phyloP scores from a whole-genome alignment of 2,329 filamentous ascomycete species.

The Bipolaris victoriae region DNA sequence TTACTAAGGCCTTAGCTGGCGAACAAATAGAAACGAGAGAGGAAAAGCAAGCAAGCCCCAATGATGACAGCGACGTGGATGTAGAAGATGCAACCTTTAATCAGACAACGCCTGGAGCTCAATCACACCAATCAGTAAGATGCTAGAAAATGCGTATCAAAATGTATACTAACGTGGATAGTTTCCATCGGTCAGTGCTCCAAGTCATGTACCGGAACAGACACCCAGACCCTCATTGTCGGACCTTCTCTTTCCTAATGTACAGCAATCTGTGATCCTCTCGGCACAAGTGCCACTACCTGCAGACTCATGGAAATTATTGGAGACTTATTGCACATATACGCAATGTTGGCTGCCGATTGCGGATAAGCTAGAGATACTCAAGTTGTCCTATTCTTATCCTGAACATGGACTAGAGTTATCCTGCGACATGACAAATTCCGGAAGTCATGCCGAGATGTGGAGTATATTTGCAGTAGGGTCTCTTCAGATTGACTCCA shows the following conservation, averaged over 20 bases:
- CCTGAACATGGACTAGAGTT: conserved; percentile 51
- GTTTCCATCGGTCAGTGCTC: conserved; percentile 5
- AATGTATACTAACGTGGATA: conserved; percentile 2
- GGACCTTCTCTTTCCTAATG: conserved; percentile 24
- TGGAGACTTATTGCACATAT: conserved; percentile 67
- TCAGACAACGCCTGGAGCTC: conserved; percentile 6
- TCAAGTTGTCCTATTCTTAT: conserved; percentile 62
- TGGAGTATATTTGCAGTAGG: conserved; percentile 54
- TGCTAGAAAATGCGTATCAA: not conserved
- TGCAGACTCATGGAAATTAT: conserved; percentile 64
- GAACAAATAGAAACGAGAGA: conserved; percentile 22
- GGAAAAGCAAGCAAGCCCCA: conserved; percentile 24
- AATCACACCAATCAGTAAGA: conserved; percentile 17
- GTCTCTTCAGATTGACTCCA: conserved; percentile 28
- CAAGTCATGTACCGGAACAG: conserved; percentile 1
- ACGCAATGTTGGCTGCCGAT: conserved; percentile 80
- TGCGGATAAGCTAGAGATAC: conserved; percentile 67
- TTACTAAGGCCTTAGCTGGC: conserved; percentile 65
- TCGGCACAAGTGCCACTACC: conserved; percentile 49
- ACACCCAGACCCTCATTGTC: not conserved
- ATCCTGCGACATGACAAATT: conserved; percentile 31
- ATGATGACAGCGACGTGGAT: conserved; percentile 34
- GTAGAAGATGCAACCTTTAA: conserved; percentile 17
- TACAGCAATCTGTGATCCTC: conserved; percentile 1
- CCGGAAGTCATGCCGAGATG: conserved; percentile 52